These are phyloP conservation scores for Scutellaria baicalensis DNA, from an alignment of 257 asterid genomes.

Conservation along the genomic window DNA sequence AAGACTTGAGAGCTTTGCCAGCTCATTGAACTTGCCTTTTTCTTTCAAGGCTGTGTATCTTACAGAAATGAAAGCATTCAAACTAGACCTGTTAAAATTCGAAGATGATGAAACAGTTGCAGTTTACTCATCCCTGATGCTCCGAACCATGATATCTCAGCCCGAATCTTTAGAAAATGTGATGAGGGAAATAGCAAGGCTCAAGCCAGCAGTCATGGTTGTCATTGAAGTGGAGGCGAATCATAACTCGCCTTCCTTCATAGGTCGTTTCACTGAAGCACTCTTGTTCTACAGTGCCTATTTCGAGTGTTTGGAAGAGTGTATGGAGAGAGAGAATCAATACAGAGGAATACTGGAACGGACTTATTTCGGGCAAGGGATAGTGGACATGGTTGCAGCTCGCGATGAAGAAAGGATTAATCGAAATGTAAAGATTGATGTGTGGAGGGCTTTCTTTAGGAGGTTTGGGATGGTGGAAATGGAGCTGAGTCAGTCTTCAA, in stretches of 20 bases:
- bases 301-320: conserved; percentile 59
- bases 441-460: conserved; percentile 54
- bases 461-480: conserved; percentile 44
- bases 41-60: conserved; percentile 29
- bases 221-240: conserved; percentile 63
- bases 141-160: conserved; percentile 47
- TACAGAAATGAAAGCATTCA: conserved; percentile 36
- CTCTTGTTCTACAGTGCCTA: conserved; percentile 40
- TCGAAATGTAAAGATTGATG: conserved; percentile 50
- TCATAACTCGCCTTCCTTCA: conserved; percentile 55
- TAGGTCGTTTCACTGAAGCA: conserved; percentile 51
- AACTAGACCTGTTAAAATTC: conserved; percentile 18
- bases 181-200: conserved; percentile 31
- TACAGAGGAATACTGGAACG: conserved; percentile 36
- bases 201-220: conserved; percentile 47
- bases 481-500: conserved; percentile 40
- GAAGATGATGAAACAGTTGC: conserved; percentile 41
- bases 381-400: conserved; percentile 40
- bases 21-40: conserved; percentile 40
- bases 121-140: conserved; percentile 30
- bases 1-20: conserved; percentile 40
- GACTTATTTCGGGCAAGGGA: conserved; percentile 46
- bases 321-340: conserved; percentile 33
- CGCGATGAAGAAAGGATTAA: conserved; percentile 44
- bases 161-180: conserved; percentile 33